Base-by-base conservation (phyloP, 805 yeast genomes). In the Kluyveromyces nonfermentans region DNA sequence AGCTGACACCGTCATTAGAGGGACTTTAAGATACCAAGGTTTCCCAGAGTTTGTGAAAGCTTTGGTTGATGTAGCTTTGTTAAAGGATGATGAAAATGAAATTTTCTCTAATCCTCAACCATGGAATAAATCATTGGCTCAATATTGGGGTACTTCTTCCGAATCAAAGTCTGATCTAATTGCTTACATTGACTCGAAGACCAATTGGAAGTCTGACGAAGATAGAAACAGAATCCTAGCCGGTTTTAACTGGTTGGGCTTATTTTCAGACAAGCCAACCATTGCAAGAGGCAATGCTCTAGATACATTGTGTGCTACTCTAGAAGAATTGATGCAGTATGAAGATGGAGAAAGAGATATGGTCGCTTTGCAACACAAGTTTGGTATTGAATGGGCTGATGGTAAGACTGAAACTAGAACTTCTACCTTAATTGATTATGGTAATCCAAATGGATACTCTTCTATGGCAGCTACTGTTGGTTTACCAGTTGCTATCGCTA, bases 401-500 rank as follows among this genome's bases (percentile, higher is more conserved):
- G 97, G 97, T 54, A 67, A 78, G 52, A 77, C 75, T 44, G 97
- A 93, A 72, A 77, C 82, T 50, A 88, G 97, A 76, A 89, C 97
- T 46, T 85, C 97, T 17, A 93, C 98, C 47, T 73, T 93, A 62
- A 90, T 89, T 32, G 96, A 88, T 68, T 86, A 85, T 68, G 98
- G 98, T 72, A 71, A 77, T 49, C 72, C 74, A 44, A 87, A 89
- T 48, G 90, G 93, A 44, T 93, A 90, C 80, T 83, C 95, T 34
- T 89, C 97, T 31, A 93, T 93, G 98, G 98, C 98, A 54, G 89
- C 90, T 65, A 78, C 86, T 52, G 98, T 93, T 44, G 98, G 98
- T 73, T 90, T 88, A 51, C 98, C 98, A 54, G 90, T 96, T 71
- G 96, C 96, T 44, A 95, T 93, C 64, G 98, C 97, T 25, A 74